Evolutionary conservation across 75 land plant species (phyloP).

Genomic region (Picea sitchensis): DNA sequence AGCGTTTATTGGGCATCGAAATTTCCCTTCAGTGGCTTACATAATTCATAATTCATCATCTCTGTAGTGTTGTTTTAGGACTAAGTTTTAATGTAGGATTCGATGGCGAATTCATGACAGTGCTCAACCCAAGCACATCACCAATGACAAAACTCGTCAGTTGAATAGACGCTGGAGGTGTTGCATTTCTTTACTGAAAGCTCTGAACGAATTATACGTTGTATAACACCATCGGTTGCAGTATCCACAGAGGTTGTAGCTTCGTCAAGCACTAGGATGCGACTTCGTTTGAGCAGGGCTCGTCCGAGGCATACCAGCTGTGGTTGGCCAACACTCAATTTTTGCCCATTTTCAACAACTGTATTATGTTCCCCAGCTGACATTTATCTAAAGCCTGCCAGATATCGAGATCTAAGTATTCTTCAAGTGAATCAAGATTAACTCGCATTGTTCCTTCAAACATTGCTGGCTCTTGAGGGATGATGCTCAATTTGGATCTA

Average conservation of each 20-base stretch:
- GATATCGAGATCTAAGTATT: constrained; percentile 52
- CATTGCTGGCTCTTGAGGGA: constrained; percentile 89
- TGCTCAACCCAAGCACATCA: too few species aligned
- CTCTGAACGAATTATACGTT: constrained; percentile 11
- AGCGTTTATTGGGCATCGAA: too few species aligned
- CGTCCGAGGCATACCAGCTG: constrained; percentile 20
- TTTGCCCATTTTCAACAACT: constrained; percentile 41
- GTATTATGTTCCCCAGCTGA: constrained; percentile 18
- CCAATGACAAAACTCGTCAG: too few species aligned
- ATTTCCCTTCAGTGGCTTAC: too few species aligned
- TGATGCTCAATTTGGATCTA: constrained; percentile 79
- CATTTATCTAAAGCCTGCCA: constrained; percentile 70
- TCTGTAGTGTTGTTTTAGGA: too few species aligned
- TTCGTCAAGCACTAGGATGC: constrained; percentile 21
- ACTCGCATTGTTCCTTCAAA: constrained; percentile 84
- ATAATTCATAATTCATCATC: too few species aligned
- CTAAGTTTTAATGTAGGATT: too few species aligned
- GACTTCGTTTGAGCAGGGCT: constrained; percentile 6
- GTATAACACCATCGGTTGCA: constrained; percentile 20
- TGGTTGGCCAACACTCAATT: constrained; percentile 25
- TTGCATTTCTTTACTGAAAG: too few species aligned
- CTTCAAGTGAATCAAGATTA: constrained; percentile 79
- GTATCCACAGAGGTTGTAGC: constrained; percentile 21
- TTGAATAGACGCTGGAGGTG: too few species aligned
- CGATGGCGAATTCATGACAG: too few species aligned